Conservation (phyloP, 352 stramenopile species). For the Phytophthora litchii region DNA sequence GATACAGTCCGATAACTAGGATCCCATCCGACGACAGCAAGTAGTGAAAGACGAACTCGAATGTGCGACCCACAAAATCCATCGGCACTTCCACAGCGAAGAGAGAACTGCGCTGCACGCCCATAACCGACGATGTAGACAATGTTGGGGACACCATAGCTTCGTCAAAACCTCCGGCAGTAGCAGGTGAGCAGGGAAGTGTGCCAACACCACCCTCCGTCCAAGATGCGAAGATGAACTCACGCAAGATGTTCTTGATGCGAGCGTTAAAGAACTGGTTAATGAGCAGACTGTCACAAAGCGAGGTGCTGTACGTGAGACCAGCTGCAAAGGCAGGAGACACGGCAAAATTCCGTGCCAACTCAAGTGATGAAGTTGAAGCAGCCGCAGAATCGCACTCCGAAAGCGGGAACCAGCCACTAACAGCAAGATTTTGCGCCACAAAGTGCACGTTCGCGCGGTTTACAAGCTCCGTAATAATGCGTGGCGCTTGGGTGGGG, state of each 20-base stretch:
- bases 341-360: constrained; percentile 71
- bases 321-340: constrained; percentile 78
- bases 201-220: constrained; percentile 50
- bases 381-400: constrained; percentile 33
- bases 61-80: constrained; percentile 81
- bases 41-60: constrained; percentile 84
- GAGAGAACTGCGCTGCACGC: constrained; percentile 72
- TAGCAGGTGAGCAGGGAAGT: constrained; percentile 22
- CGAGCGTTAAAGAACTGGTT: constrained; percentile 89
- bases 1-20: constrained; percentile 74
- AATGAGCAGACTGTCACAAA: constrained; percentile 86
- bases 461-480: constrained; percentile 85
- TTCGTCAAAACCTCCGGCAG: constrained; percentile 18
- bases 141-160: constrained; percentile 17
- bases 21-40: constrained; percentile 78
- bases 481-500: constrained; percentile 50
- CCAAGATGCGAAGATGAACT: constrained; percentile 87
- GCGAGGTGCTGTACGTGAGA: constrained; percentile 82
- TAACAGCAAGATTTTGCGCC: constrained; percentile 70
- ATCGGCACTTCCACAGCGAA: constrained; percentile 77
- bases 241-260: constrained; percentile 85
- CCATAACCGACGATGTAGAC: constrained; percentile 36
- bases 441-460: constrained; percentile 84
- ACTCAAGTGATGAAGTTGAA: constrained; percentile 49
- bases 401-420: constrained; percentile 66